phyloP scores from a whole-genome alignment of 192 early-diverging fungal genomes.

The Pilobolus umbonatus region DNA sequence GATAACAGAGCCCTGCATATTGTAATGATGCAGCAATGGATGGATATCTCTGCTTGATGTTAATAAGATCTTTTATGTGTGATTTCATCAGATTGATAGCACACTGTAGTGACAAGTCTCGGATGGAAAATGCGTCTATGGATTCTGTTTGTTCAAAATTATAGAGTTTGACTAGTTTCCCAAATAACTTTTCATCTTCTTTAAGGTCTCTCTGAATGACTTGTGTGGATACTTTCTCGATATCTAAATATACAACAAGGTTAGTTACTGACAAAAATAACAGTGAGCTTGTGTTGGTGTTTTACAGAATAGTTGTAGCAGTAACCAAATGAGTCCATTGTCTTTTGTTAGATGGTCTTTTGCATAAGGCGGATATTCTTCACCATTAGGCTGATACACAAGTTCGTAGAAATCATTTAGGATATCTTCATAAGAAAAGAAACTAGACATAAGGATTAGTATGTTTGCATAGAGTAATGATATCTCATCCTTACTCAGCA shows the following conservation, averaged over 20 bases:
- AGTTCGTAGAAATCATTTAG: conserved; percentile 49
- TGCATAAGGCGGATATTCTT: conserved; percentile 34
- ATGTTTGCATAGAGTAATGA: not conserved
- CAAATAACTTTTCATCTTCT: conserved; percentile 67
- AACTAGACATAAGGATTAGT: conserved; percentile 20
- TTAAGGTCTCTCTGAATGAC: conserved; percentile 61
- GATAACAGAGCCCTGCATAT: conserved; percentile 51
- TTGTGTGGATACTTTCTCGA: conserved; percentile 58
- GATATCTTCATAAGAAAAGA: conserved; percentile 53
- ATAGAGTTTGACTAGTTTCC: conserved; percentile 64
- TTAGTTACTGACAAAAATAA: not conserved
- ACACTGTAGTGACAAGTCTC: conserved; percentile 71
- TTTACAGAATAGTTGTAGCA: conserved; percentile 62
- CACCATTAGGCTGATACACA: conserved; percentile 50
- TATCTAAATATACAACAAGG: conserved; percentile 29
- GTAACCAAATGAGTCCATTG: conserved; percentile 69
- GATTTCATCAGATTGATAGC: conserved; percentile 62
- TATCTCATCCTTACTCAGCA: conserved; percentile 31
- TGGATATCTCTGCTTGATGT: conserved; percentile 72
- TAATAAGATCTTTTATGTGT: conserved; percentile 54
- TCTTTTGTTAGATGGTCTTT: conserved; percentile 52
- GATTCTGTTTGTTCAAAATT: conserved; percentile 72
- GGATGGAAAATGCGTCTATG: conserved; percentile 66
- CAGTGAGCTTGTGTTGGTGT: not conserved
- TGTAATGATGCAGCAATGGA: conserved; percentile 57